Conservation (phyloP, 78 protist genomes). For the Dictyostelium purpureum region DNA sequence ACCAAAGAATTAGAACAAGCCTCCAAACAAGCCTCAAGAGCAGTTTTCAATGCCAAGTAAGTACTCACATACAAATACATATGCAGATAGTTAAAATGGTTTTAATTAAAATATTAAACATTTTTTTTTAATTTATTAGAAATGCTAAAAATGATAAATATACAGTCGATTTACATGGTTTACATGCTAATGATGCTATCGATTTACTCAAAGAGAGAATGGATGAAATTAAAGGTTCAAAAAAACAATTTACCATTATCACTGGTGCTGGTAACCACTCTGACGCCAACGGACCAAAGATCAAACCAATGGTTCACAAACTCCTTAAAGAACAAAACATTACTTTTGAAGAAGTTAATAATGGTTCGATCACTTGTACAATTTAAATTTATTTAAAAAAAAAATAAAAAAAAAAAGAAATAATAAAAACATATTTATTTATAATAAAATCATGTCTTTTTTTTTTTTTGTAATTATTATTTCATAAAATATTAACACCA, state of each 20-base stretch:
- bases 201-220: constrained; percentile 51
- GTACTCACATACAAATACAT: neutral
- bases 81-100: neutral
- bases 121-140: neutral
- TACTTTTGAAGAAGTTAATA: constrained; percentile 60
- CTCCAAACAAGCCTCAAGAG: constrained; percentile 26
- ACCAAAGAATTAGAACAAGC: constrained; percentile 47
- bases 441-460: neutral
- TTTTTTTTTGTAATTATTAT: too few species aligned
- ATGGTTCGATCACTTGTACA: constrained; percentile 53
- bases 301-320: constrained; percentile 70
- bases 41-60: constrained; percentile 56
- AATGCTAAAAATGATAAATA: constrained; percentile 55
- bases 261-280: constrained; percentile 81
- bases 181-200: constrained; percentile 38
- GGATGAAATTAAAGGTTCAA: constrained; percentile 1
- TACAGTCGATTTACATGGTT: constrained; percentile 76
- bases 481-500: too few species aligned
- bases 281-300: constrained; percentile 77
- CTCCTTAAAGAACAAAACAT: constrained; percentile 4
- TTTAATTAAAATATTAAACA: neutral
- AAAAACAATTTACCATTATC: constrained; percentile 45
- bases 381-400: neutral
- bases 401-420: neutral
- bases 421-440: neutral